Evolutionary conservation across 1,284 basidiomycete genomes (phyloP).

Genomic region (Exsudoporus floridanus): DNA sequence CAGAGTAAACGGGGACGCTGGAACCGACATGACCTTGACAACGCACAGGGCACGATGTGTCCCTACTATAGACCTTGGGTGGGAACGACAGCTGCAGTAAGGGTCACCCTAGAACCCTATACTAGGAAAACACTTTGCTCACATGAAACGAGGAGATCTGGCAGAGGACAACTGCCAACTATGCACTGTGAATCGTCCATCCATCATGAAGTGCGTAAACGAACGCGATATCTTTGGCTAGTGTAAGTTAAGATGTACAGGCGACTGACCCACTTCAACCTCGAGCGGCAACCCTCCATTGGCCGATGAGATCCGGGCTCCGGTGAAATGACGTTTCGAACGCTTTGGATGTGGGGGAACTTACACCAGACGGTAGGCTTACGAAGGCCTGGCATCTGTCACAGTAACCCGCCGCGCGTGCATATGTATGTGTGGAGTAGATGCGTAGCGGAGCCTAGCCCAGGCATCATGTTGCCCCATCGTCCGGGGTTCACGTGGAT

Average conservation of each 20-base stretch:
- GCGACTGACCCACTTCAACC: conserved; percentile 8
- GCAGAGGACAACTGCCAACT: not conserved
- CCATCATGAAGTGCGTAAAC: not conserved
- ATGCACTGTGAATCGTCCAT: not conserved
- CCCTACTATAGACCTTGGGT: not conserved
- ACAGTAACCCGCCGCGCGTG: too few relatives aligned
- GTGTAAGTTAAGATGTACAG: conserved; percentile 6
- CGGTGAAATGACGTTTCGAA: not conserved
- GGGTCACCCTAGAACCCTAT: not conserved
- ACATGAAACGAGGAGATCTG: conserved; percentile 11
- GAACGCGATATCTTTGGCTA: not conserved
- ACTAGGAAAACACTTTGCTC: not conserved
- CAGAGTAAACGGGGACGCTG: conserved; percentile 1
- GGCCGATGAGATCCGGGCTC: not conserved
- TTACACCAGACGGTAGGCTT: not conserved
- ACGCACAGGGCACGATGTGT: not conserved
- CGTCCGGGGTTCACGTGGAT: not conserved
- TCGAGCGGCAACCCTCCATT: not conserved
- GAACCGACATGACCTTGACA: not conserved
- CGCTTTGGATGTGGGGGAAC: not conserved
- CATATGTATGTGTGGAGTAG: not conserved
- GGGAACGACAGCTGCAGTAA: not conserved
- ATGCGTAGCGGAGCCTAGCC: not conserved
- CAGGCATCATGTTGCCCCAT: not conserved
- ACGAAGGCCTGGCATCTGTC: not conserved